Evolutionary conservation across 2,329 filamentous ascomycete genomes (phyloP), one percentile per base, ranked within the genome.

Genomic region (Ascocoryne sarcoides): DNA sequence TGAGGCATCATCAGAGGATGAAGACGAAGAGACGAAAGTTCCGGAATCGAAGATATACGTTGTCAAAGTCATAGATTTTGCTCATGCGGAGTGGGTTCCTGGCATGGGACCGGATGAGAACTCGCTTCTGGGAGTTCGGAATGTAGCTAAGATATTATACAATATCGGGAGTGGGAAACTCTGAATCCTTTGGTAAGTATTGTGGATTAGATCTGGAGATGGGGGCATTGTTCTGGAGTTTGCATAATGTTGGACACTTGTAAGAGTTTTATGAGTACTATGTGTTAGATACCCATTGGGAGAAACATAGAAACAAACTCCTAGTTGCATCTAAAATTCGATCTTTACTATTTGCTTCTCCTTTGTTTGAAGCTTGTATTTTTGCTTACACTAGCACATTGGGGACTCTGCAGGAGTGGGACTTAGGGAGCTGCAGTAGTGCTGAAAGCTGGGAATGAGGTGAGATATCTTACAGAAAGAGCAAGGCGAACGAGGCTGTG

Each of bases 11-110:
- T 36, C 62, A 62, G 15, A 62, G 65, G 21, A 64, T 0, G 58
- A 61, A 67, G 68, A 67, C 2, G 72, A 76, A 0, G 73, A 79
- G 2, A 73, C 77, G 2, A 65, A 69, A 33, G 68, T 73, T 37
- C 58, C 65, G 45, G 57, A 61, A 9, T 82, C 82, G 0, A 80
- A 80, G 53, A 75, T 94, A 32, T 86, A 82, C 55, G 74, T 78
- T 10, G 70, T 95, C 36, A 92, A 90, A 58, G 71, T 98, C 48
- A 98, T 98, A 53, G 92, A 98, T 61, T 98, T 98, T 70, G 92
- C 92, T 1, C 92, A 98, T 62, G 92, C 92, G 9, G 66, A 70
- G 36, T 96, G 55, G 80, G 82, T 78, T 1, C 83, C 85, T 0
- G 86, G 87, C 1, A 65, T 82, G 54, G 90, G 90, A 0, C 82